These are phyloP conservation scores for Aspergillus coremiiformis DNA, from an alignment of 495 filamentous ascomycete genomes.

Conservation along the genomic window DNA sequence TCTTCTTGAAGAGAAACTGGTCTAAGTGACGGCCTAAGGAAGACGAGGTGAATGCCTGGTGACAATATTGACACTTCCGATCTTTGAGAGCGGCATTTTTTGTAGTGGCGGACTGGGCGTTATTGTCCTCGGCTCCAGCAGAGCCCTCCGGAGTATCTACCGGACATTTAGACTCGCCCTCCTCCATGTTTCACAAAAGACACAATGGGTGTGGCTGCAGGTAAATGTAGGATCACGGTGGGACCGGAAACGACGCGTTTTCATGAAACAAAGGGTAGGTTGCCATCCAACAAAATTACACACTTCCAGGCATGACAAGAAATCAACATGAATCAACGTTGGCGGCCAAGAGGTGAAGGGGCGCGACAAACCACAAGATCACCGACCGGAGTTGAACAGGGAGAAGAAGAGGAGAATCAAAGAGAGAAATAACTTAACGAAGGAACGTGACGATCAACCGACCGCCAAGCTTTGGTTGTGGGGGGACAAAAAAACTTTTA, in stretches of 20 bases:
- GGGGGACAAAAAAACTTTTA: too few relatives aligned
- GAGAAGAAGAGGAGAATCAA: constrained; percentile 1
- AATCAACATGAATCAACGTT: neutral
- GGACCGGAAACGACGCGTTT: constrained; percentile 12
- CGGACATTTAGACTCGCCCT: constrained; percentile 17
- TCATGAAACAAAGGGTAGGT: constrained; percentile 2
- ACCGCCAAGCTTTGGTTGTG: constrained; percentile 19
- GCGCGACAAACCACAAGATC: neutral
- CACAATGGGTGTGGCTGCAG: constrained; percentile 5
- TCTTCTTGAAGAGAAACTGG: constrained; percentile 81
- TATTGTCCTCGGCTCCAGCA: constrained; percentile 32
- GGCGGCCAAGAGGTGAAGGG: neutral
- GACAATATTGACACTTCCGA: constrained; percentile 76
- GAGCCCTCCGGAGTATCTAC: constrained; percentile 45
- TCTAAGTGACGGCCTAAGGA: constrained; percentile 90
- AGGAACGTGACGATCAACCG: constrained; percentile 17
- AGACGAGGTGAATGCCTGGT: constrained; percentile 80
- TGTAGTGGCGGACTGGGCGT: constrained; percentile 22
- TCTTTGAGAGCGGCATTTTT: constrained; percentile 57
- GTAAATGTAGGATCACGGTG: neutral
- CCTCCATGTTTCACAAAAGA: constrained; percentile 22
- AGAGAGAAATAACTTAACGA: constrained; percentile 5
- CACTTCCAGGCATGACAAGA: constrained; percentile 18
- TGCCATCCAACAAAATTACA: constrained; percentile 6
- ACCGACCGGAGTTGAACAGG: constrained; percentile 1